Conservation (phyloP, 768 basidiomycete genomes). For the Termitomyces sp. region DNA sequence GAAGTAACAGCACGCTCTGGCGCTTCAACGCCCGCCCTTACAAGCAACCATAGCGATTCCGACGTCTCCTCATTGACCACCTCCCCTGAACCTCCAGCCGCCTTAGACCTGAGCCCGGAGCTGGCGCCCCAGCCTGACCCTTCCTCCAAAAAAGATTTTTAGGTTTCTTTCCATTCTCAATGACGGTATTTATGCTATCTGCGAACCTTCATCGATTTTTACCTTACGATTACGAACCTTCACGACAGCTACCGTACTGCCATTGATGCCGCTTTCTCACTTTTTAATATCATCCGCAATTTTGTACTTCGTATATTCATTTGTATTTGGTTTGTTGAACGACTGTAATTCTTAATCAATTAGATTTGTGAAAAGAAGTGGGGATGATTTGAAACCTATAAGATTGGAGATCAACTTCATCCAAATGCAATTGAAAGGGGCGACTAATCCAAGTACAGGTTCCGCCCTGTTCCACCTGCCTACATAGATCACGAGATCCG, state of each 20-base stretch:
- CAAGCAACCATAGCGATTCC: conserved; percentile 16
- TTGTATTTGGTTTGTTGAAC: background rate
- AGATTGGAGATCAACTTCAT: background rate
- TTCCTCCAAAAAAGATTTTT: conserved; percentile 14
- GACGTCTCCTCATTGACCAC: conserved; percentile 15
- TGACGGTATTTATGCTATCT: background rate
- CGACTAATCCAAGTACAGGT: background rate
- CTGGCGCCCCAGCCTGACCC: conserved; percentile 9
- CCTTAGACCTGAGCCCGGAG: conserved; percentile 16
- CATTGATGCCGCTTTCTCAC: background rate
- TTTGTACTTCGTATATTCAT: conserved; percentile 12
- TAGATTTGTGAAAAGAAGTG: too few relatives aligned
- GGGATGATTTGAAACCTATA: background rate
- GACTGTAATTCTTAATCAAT: background rate
- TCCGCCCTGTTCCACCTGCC: background rate
- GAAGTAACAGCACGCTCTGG: conserved; percentile 59
- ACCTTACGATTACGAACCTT: background rate
- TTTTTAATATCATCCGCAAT: conserved; percentile 2
- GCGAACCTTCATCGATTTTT: background rate
- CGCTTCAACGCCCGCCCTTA: conserved; percentile 45
- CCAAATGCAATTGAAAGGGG: background rate
- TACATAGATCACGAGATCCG: background rate
- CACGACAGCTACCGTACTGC: conserved; percentile 8
- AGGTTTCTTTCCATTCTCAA: background rate
- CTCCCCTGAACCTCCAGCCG: conserved; percentile 12